Evolutionary conservation across 1,284 basidiomycete genomes (phyloP).

Genomic region (Moesziomyces globuligerus): DNA sequence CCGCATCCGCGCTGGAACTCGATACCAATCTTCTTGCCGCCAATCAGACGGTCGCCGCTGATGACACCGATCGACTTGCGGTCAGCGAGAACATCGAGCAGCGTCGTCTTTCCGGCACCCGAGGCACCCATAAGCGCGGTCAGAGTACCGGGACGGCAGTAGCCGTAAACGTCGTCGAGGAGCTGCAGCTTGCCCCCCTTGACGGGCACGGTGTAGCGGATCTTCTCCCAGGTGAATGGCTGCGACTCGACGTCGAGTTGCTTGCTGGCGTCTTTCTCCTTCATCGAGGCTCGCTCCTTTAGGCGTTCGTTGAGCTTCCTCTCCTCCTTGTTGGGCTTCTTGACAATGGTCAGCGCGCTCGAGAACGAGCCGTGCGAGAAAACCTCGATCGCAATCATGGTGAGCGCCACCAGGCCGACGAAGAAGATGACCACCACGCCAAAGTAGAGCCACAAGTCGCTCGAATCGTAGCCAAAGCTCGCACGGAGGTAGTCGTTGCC

Average conservation of each 20-base stretch:
- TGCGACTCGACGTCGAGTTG: constrained; percentile 42
- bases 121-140: constrained; percentile 80
- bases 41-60: constrained; percentile 80
- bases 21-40: constrained; percentile 76
- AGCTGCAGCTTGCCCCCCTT: constrained; percentile 74
- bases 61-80: constrained; percentile 82
- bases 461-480: constrained; percentile 42
- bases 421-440: constrained; percentile 54
- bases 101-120: constrained; percentile 73
- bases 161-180: constrained; percentile 83
- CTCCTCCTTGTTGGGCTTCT: constrained; percentile 55
- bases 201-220: constrained; percentile 70
- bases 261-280: constrained; percentile 41
- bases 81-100: constrained; percentile 84
- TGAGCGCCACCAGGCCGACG: constrained; percentile 57
- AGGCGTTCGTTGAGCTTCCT: constrained; percentile 50
- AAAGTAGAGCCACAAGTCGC: constrained; percentile 47
- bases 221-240: constrained; percentile 69
- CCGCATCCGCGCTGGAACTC: constrained; percentile 78
- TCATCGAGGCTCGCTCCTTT: constrained; percentile 33
- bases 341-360: constrained; percentile 41
- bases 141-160: constrained; percentile 80
- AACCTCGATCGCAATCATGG: constrained; percentile 53
- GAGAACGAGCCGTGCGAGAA: constrained; percentile 34
- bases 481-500: constrained; percentile 43